These are phyloP conservation scores for Volvariella volvacea DNA, from an alignment of 1,284 basidiomycete species.

Conservation along the genomic window DNA sequence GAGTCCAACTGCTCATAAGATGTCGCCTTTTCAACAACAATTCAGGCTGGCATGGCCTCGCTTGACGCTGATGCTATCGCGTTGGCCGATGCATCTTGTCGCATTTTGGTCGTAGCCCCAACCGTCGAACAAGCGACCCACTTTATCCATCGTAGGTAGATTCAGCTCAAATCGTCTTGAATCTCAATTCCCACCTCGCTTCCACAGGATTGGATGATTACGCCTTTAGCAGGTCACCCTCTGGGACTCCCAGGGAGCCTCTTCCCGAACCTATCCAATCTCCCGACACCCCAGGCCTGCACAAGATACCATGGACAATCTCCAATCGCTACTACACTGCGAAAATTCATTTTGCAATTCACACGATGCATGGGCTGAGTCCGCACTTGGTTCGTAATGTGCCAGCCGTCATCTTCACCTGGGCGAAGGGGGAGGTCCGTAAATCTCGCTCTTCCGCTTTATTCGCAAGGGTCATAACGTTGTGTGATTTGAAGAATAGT, in stretches of 20 bases:
- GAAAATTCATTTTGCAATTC: constrained; percentile 60
- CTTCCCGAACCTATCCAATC: constrained; percentile 3
- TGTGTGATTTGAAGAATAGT: constrained; percentile 15
- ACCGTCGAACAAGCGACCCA: constrained; percentile 30
- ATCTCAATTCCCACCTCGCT: constrained; percentile 4
- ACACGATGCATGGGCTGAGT: constrained; percentile 33
- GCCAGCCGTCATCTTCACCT: constrained; percentile 69
- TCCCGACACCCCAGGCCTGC: constrained; percentile 5
- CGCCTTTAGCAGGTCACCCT: constrained; percentile 5
- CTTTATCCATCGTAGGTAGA: constrained; percentile 44
- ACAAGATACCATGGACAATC: constrained; percentile 65
- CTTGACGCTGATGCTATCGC: not conserved
- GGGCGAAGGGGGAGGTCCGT: constrained; percentile 58
- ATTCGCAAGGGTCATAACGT: not conserved
- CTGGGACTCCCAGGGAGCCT: constrained; percentile 14
- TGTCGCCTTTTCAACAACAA: no score
- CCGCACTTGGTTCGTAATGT: constrained; percentile 33
- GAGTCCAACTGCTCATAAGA: no score
- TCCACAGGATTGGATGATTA: constrained; percentile 5
- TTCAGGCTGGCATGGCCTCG: no score
- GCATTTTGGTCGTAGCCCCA: constrained; percentile 44
- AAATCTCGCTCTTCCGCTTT: constrained; percentile 4
- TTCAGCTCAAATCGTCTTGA: constrained; percentile 8
- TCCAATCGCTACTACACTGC: constrained; percentile 84
- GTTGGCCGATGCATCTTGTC: constrained; percentile 8